Conservation (phyloP, 2,329 filamentous ascomycete genomes). For the Sporothrix sp. region DNA sequence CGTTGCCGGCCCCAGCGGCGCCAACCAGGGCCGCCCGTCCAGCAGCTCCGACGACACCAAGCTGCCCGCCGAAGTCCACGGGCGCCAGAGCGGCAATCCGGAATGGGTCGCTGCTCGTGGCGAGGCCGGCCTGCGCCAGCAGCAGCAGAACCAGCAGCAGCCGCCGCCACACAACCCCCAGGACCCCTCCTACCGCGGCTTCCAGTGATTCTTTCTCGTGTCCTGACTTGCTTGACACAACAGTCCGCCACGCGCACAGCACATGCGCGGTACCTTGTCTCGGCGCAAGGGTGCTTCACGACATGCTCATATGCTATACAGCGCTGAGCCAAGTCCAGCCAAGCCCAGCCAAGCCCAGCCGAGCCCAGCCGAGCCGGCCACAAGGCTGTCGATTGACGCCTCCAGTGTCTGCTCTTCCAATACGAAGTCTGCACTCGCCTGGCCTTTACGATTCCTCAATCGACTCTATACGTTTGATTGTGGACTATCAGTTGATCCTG, state of each 20-base stretch:
- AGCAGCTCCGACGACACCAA: constrained; percentile 45
- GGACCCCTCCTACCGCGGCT: constrained; percentile 18
- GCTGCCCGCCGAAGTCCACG: constrained; percentile 50
- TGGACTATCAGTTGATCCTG: no score
- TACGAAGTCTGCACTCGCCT: no score
- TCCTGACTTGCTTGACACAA: background rate
- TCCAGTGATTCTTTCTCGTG: constrained; percentile 6
- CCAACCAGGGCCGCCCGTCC: constrained; percentile 18
- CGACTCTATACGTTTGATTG: no score
- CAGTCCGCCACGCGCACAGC: background rate
- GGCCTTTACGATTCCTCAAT: no score
- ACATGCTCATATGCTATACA: no score
- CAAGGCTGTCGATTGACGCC: background rate
- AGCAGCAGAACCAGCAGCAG: constrained; percentile 14
- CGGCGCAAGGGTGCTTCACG: no score
- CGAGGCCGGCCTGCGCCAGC: constrained; percentile 24
- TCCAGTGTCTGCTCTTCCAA: no score
- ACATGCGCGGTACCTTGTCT: no score
- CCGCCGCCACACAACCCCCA: constrained; percentile 17
- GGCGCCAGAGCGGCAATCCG: constrained; percentile 28
- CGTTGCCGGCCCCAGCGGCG: constrained; percentile 18
- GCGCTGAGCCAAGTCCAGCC: background rate
- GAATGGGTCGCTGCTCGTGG: constrained; percentile 30
- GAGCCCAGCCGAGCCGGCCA: constrained; percentile 1
- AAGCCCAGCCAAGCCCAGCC: constrained; percentile 2